A percentile compares a stretch with the other conserved stretches of the same genome.
Evolutionary conservation across 2,329 filamentous ascomycete genomes (phyloP).

Genomic region (Sporothrix brunneoviolacea): DNA sequence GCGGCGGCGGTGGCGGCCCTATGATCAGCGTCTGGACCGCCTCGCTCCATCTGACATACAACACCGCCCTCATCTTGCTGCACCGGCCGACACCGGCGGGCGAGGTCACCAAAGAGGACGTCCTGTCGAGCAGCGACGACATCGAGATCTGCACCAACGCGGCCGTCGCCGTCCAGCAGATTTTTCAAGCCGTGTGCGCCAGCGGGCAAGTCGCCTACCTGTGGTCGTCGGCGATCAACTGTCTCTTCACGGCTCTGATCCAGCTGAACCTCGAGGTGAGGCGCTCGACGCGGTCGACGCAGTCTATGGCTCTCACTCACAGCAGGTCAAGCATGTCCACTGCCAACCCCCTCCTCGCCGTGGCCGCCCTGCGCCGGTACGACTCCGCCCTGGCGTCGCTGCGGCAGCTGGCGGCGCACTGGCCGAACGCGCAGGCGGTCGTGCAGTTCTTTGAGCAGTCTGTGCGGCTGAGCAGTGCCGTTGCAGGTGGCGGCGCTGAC

Average conservation of each 20-base stretch:
- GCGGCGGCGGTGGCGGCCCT: not conserved
- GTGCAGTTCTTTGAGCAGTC: conserved; percentile 37
- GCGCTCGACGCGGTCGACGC: not conserved
- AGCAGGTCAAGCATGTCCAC: no score
- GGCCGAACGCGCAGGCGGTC: conserved; percentile 20
- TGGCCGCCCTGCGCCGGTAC: conserved; percentile 19
- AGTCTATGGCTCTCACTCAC: not conserved
- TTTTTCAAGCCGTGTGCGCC: not conserved
- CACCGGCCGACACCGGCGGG: conserved; percentile 11
- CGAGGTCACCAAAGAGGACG: no score
- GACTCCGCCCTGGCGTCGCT: conserved; percentile 19
- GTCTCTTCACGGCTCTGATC: not conserved
- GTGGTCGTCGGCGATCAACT: conserved; percentile 2
- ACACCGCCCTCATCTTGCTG: conserved; percentile 12
- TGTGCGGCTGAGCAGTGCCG: no score
- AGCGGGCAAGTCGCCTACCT: not conserved
- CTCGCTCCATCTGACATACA: conserved; percentile 16
- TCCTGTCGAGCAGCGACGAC: no score
- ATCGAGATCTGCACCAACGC: conserved; percentile 4
- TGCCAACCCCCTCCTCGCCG: conserved; percentile 20
- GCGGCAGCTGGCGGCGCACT: conserved; percentile 17
- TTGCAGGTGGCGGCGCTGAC: conserved; percentile 61
- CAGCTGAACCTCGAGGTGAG: not conserved
- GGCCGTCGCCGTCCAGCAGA: conserved; percentile 2
- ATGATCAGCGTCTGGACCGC: conserved; percentile 1